Conservation (phyloP, 305 asterid genomes). For the Fraxinus sp. region DNA sequence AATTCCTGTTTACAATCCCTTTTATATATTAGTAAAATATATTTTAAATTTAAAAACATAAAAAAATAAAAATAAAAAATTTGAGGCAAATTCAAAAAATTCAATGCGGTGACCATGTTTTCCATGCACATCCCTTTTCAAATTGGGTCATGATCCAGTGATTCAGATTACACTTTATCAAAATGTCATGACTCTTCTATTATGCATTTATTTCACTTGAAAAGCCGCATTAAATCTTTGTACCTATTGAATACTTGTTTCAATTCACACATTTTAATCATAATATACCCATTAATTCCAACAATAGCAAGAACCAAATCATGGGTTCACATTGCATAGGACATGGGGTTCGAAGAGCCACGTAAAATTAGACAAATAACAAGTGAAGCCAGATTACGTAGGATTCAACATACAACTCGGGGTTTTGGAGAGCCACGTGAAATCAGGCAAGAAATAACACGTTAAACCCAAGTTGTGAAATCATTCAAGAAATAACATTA, state of each 20-base stretch:
- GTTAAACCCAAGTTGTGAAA: background rate
- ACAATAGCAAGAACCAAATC: background rate
- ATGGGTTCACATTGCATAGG: background rate
- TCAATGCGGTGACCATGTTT: background rate
- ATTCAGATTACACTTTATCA: background rate
- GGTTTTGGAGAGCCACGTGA: background rate
- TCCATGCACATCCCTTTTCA: background rate
- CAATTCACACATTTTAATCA: background rate
- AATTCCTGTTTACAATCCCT: background rate
- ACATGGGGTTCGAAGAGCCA: background rate
- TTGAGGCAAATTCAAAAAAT: background rate
- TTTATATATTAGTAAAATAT: background rate
- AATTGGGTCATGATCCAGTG: background rate
- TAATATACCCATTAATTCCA: background rate
- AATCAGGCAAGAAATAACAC: background rate
- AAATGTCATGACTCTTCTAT: background rate
- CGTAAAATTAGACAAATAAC: background rate
- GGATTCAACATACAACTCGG: background rate
- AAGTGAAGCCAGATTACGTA: background rate
- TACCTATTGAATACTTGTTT: background rate
- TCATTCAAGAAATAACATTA: background rate
- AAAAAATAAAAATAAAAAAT: background rate
- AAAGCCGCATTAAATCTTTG: background rate
- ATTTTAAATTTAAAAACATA: background rate
- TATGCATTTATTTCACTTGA: too few species aligned